Conservation (phyloP, 192 early-diverging fungal species). For the Coemansia sp. region DNA sequence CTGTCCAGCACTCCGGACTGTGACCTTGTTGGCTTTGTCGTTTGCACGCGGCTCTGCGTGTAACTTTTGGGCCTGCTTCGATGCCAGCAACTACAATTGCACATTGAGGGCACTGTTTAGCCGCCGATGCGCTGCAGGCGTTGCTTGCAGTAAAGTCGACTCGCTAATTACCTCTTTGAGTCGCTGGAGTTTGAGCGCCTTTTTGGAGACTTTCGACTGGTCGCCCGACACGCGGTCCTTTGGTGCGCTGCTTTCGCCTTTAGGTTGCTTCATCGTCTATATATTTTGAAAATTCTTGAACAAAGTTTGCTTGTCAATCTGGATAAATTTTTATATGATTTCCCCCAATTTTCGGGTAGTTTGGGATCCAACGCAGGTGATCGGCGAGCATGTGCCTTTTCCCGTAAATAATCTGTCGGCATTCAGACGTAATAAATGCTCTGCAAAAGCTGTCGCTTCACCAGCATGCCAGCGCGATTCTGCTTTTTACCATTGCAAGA, state of each 20-base stretch:
- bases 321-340: too few relatives aligned
- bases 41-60: too few relatives aligned
- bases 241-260: neutral
- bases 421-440: too few relatives aligned
- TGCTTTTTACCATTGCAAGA: neutral
- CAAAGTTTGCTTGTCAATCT: too few relatives aligned
- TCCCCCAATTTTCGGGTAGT: too few relatives aligned
- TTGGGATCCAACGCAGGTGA: too few relatives aligned
- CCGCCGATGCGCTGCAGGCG: neutral
- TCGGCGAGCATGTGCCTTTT: too few relatives aligned
- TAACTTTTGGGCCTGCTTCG: neutral
- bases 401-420: too few relatives aligned
- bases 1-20: neutral
- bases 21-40: too few relatives aligned
- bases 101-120: neutral
- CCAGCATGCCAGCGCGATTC: too few relatives aligned
- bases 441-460: too few relatives aligned
- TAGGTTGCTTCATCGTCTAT: neutral
- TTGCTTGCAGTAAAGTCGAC: neutral
- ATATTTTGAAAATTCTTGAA: neutral
- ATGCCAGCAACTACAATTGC: conserved; percentile 1
- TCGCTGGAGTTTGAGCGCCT: conserved; percentile 17
- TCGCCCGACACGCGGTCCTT: neutral
- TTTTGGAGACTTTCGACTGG: neutral
- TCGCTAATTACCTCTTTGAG: conserved; percentile 25